These are phyloP conservation scores for Cladosporium halotolerans DNA, from an alignment of 2,329 filamentous ascomycete genomes.

Conservation along the genomic window DNA sequence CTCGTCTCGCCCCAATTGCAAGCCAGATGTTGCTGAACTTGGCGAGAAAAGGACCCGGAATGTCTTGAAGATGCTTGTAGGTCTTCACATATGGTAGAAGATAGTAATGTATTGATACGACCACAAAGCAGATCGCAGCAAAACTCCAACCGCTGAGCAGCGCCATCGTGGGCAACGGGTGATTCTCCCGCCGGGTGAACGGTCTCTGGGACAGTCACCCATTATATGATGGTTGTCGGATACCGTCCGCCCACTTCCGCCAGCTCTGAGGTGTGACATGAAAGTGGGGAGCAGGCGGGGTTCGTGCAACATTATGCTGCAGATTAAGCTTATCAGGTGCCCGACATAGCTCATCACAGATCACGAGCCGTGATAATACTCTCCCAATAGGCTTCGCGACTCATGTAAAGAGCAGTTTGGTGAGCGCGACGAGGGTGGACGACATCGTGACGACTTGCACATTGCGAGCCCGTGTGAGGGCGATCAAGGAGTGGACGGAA, in stretches of 20 bases:
- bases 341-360: not conserved
- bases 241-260: no score
- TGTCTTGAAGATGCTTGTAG: constrained; percentile 15
- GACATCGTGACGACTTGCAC: no score
- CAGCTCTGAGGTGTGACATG: not conserved
- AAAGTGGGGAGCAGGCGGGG: not conserved
- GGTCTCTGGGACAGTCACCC: not conserved
- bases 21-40: constrained; percentile 22
- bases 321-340: not conserved
- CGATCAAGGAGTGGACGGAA: no score
- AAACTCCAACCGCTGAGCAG: not conserved
- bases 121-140: not conserved
- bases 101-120: constrained; percentile 13
- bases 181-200: no score
- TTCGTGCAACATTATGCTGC: not conserved
- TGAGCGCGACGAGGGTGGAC: no score
- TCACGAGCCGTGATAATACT: no score
- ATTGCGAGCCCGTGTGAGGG: no score
- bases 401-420: no score
- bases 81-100: constrained; percentile 20
- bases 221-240: not conserved
- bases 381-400: no score
- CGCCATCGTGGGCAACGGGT: not conserved
- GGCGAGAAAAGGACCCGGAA: constrained; percentile 19
- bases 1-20: constrained; percentile 16